Base-by-base conservation (phyloP, 805 yeast species). In the Schwanniomyces vanrijiae region DNA sequence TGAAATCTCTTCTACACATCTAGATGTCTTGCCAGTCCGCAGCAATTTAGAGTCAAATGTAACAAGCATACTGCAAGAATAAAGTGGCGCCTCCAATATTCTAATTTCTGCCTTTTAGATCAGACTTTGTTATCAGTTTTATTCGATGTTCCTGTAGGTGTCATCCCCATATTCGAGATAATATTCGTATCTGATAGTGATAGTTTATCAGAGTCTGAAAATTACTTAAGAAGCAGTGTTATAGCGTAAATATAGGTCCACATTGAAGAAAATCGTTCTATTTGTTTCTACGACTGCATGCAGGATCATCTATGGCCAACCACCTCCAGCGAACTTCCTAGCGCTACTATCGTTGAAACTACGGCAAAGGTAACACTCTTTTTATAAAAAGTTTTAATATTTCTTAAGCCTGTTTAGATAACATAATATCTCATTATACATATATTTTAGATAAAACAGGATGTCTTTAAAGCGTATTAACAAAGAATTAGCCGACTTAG, bases 381-480 rank as follows among this genome's bases (percentile, higher is more conserved):
- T 31, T 31, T 31, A 31, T 16, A 18, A 31, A 31, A 31, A 31
- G 35, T 31, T 31, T 19, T 38, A 38, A 19, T 22, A 9, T 8
- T 11, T 9, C 18, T 16, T 22, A 22, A 5, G 14, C 28, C 29
- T 24, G 28, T 22, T 38, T 19, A 24, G 31, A 24, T 38, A 14
- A 14, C 24, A 38, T 38, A 14, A 38, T 19, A 38, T 38, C 13
- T 38, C 41, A 38, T 21, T 19, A 38, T 38, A 38, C n/a, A 38
- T 38, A 22, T 38, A 14, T 19, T 11, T 24, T 24, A 31, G 35
- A 31, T 38, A 38, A 38, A 22, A 2, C 28, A 38, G 31, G 25
- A 90, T 90, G 96, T 94, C 98, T 56, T 78, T 83, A 61, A 94
- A 94, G 76, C 90, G 99, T 81, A 90, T 92, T 63, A 88, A 89